These are phyloP conservation scores for Kazachstania taianensis DNA, from an alignment of 805 yeast genomes.

Conservation along the genomic window DNA sequence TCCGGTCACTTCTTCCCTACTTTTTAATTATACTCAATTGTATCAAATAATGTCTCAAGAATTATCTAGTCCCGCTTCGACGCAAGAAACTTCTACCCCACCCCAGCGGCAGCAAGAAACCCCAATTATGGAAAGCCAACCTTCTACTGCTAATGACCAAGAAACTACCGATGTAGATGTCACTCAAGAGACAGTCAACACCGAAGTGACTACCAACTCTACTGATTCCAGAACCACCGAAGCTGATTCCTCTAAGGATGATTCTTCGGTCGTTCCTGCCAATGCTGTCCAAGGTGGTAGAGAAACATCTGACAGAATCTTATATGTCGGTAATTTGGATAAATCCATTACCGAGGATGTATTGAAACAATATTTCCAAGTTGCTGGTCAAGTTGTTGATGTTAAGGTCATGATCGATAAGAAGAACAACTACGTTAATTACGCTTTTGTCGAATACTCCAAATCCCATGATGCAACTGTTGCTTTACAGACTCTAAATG, in stretches of 20 bases:
- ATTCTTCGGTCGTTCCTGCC: constrained; percentile 41
- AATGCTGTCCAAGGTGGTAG: constrained; percentile 73
- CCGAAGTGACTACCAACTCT: constrained; percentile 6
- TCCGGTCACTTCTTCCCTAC: not conserved
- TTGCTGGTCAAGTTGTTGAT: constrained; percentile 49
- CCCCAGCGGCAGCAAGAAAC: not conserved
- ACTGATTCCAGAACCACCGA: constrained; percentile 1
- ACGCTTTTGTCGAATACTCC: constrained; percentile 74
- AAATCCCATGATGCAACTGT: constrained; percentile 46
- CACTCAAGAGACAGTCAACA: constrained; percentile 1
- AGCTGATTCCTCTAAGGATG: constrained; percentile 2
- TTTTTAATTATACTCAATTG: not conserved
- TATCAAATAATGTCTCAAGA: not conserved
- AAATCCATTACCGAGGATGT: constrained; percentile 54
- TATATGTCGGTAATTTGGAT: constrained; percentile 70
- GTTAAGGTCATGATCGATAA: constrained; percentile 70
- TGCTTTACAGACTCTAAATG: constrained; percentile 54
- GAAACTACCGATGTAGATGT: not conserved
- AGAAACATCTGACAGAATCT: constrained; percentile 59
- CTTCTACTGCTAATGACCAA: not conserved
- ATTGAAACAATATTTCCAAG: constrained; percentile 51
- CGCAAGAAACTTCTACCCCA: constrained; percentile 4
- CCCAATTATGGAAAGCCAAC: not conserved
- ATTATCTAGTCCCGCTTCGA: not conserved
- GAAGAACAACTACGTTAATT: constrained; percentile 61